Evolutionary conservation across 2,329 filamentous ascomycete genomes (phyloP), one percentile per base, ranked within the genome.

Genomic region (Hawksworthiomyces lignivorus): DNA sequence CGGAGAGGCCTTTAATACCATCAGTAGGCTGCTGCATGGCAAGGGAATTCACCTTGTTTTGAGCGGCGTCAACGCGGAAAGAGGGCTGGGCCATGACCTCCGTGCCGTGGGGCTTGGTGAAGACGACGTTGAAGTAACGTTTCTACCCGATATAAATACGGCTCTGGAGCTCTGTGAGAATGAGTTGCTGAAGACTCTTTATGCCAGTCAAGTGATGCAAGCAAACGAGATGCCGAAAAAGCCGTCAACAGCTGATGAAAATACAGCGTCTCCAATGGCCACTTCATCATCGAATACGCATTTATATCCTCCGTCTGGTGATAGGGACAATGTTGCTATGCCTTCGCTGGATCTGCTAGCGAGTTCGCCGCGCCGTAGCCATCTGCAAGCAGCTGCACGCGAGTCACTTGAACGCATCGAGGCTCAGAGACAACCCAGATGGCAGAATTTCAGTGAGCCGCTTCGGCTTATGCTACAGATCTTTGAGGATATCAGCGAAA

Each of bases 141-240:
- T 96, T 41, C 87, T 96, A 51, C 84, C 88, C 31, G 82, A 94
- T 49, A 76, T 98, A 40, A 98, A 98, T 59, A 89, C 87, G 6
- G 90, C 90, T 0, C 71, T 98, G 1, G 92, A 98, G 58, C 86
- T 81, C 50, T 97, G 90, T 61, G 92, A 98, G 58, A 98, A 98
- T 53, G 86, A 94, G 54, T 76, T 96, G 6, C 73, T 98, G 32
- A 88, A 85, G 55, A 82, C 82, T 0, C 77, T 89, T 28, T 90
- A 90, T 56, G 74, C 73, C 28, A 78, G 74, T 49, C 82, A 82
- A 52, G 81, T 86, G 47, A 73, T 75, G 9, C 63, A 77, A 9
- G 52, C 61, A 67, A 63, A 31, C 30, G 33, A 36, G 26, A 24
- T n/a, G 1, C 27, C n/a, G n/a, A 5, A 14, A 12, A 40, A 36